Base-by-base conservation (phyloP, 1,284 basidiomycete genomes). In the Puccinia novopanici region DNA sequence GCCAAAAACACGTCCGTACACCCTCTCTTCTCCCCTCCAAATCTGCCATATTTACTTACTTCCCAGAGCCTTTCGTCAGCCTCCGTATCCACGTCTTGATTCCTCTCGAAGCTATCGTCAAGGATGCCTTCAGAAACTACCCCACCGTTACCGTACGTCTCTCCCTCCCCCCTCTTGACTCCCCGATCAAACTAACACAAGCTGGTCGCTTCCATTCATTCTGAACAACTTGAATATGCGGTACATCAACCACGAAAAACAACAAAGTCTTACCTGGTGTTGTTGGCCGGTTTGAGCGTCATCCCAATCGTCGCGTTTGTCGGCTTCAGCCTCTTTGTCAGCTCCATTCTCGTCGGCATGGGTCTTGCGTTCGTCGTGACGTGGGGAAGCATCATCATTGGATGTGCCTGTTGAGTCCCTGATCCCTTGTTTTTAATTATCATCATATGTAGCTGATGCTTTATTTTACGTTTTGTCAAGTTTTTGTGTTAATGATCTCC, bases 291-390 rank as follows among this genome's bases (percentile, higher is more conserved):
- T 10, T 72, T 82, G n/a, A 79, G 80, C 34, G 22, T 82, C 65
- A 78, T 82, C 45, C 82, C 82, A 8, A 73, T 82, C 68, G 22
- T 82, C 8, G 80, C 81, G 12, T 82, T 82, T 55, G 17, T 82
- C 50, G 82, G 82, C 34, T 82, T 82, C 74, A 72, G 71, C 61
- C 24, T 82, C 9, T 82, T 75, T 40, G 75, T 79, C 57, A 72
- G 78, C n/a, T 81, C 82, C 27, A 59, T 82, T n/a, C 77, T 82
- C 17, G 40, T 82, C n/a, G 82, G 78, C n/a, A 72, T 74, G 2
- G 72, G 61, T 10, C 42, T 82, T 4, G 19, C 71, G 15, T 82
- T 82, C 59, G 67, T 80, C 8, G 12, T 72, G n/a, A 71, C 30
- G 10, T 79, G 77, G 77, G 77, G 77, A 37, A 67, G 54, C 17